Percentiles rank a stretch among this genome's conserved stretches.
Evolutionary conservation across 2,329 filamentous ascomycete species (phyloP).

Genomic region (Cadophora malorum): DNA sequence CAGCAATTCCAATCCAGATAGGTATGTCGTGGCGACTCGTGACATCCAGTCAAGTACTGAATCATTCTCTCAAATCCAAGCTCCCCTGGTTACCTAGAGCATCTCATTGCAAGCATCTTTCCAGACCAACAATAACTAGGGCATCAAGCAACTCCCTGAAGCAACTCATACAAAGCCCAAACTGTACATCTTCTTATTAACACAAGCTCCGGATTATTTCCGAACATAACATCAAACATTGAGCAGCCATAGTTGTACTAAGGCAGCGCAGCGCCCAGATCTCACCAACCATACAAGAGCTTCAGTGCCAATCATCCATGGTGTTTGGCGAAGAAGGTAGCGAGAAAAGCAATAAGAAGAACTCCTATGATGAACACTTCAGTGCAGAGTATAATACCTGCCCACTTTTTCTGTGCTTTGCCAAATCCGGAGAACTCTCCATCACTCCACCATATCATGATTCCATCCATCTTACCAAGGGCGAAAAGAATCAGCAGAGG

Average conservation of each 20-base stretch:
- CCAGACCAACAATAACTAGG: neutral
- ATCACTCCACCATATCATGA: constrained; percentile 39
- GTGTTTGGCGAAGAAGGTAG: constrained; percentile 28
- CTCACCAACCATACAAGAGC: neutral
- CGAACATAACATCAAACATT: neutral
- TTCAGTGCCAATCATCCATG: neutral
- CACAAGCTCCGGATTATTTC: neutral
- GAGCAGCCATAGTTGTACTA: neutral
- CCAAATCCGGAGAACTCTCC: constrained; percentile 38
- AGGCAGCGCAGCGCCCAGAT: neutral
- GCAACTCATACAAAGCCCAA: constrained; percentile 12
- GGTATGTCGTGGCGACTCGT: neutral
- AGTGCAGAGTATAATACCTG: constrained; percentile 28
- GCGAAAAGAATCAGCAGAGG: constrained; percentile 40
- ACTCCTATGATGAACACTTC: constrained; percentile 33
- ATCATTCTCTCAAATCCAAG: neutral
- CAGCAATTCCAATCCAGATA: no score
- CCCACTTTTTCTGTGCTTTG: constrained; percentile 38
- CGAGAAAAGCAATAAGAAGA: constrained; percentile 34
- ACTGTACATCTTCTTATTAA: neutral
- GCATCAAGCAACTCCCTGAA: constrained; percentile 6
- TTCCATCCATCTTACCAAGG: constrained; percentile 38
- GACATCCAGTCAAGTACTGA: neutral
- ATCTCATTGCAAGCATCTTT: neutral
- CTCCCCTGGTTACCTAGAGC: neutral